phyloP scores from a whole-genome alignment of 2,329 filamentous ascomycete species.

The Pleomassaria siparia region DNA sequence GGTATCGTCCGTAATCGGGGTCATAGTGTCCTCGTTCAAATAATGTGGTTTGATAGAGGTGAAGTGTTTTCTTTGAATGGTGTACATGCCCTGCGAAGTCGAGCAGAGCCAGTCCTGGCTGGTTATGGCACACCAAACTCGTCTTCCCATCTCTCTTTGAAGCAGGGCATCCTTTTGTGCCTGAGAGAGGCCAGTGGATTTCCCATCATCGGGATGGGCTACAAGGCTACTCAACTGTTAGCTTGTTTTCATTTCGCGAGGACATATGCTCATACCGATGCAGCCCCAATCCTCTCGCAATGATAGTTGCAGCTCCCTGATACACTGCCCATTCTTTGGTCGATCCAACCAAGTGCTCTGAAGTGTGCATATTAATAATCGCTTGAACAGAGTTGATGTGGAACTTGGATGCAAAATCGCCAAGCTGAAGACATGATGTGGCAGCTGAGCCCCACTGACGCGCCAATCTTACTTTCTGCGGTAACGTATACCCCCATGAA shows the following conservation, averaged over 20 bases:
- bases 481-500: constrained; percentile 48
- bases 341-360: constrained; percentile 52
- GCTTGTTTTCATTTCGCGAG: no score
- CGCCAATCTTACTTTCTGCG: constrained; percentile 46
- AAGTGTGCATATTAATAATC: constrained; percentile 52
- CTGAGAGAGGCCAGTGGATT: constrained; percentile 15
- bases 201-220: constrained; percentile 29
- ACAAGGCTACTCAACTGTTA: constrained; percentile 15
- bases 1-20: constrained; percentile 15
- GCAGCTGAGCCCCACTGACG: constrained; percentile 51
- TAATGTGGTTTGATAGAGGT: constrained; percentile 37
- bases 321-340: constrained; percentile 52
- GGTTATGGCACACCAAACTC: constrained; percentile 44
- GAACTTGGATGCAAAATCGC: constrained; percentile 48
- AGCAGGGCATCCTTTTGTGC: constrained; percentile 30
- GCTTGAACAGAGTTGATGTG: constrained; percentile 46
- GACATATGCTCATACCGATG: constrained; percentile 31
- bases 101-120: constrained; percentile 49
- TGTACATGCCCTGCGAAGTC: constrained; percentile 44
- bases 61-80: constrained; percentile 40
- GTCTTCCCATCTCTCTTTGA: constrained; percentile 42
- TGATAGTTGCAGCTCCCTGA: constrained; percentile 48
- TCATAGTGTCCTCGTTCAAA: constrained; percentile 41
- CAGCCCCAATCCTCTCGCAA: constrained; percentile 52
- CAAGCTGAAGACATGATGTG: constrained; percentile 49